Conservation (phyloP, 805 yeast genomes). For the Ogataea wickerhamii region DNA sequence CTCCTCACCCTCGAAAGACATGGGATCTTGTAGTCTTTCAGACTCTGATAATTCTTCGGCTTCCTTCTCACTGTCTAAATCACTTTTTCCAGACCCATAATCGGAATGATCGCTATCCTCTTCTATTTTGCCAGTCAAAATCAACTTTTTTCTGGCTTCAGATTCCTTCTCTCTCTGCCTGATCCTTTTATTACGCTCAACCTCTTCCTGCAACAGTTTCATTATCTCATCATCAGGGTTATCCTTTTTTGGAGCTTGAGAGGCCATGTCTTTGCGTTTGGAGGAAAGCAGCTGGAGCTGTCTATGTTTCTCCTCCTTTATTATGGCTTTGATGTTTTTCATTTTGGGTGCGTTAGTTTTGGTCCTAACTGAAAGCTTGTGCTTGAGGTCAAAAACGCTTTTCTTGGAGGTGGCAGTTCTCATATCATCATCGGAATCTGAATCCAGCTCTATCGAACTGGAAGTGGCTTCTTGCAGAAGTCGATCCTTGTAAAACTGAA, state of each 20-base stretch:
- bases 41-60: slow-evolving; percentile 13
- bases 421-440: slow-evolving; percentile 20
- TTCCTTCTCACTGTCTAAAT: slow-evolving; percentile 22
- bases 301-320: slow-evolving; percentile 14
- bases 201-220: slow-evolving; percentile 24
- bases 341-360: slow-evolving; percentile 7
- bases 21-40: neutral
- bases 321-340: slow-evolving; percentile 14
- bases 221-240: slow-evolving; percentile 19
- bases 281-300: slow-evolving; percentile 13
- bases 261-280: slow-evolving; percentile 12
- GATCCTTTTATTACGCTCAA: slow-evolving; percentile 14
- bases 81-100: slow-evolving; percentile 25
- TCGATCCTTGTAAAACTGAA: slow-evolving; percentile 1
- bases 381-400: slow-evolving; percentile 15
- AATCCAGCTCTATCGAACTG: slow-evolving; percentile 13
- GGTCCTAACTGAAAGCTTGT: slow-evolving; percentile 12
- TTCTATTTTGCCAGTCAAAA: slow-evolving; percentile 25
- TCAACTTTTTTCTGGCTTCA: slow-evolving; percentile 12
- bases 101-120: slow-evolving; percentile 29
- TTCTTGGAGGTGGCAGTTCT: slow-evolving; percentile 14
- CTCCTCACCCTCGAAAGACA: slow-evolving; percentile 14
- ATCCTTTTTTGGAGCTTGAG: slow-evolving; percentile 3
- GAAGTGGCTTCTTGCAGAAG: neutral
- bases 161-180: slow-evolving; percentile 15